Evolutionary conservation across 208 protist genomes (phyloP).

Genomic region (Crithidia thermophila): DNA sequence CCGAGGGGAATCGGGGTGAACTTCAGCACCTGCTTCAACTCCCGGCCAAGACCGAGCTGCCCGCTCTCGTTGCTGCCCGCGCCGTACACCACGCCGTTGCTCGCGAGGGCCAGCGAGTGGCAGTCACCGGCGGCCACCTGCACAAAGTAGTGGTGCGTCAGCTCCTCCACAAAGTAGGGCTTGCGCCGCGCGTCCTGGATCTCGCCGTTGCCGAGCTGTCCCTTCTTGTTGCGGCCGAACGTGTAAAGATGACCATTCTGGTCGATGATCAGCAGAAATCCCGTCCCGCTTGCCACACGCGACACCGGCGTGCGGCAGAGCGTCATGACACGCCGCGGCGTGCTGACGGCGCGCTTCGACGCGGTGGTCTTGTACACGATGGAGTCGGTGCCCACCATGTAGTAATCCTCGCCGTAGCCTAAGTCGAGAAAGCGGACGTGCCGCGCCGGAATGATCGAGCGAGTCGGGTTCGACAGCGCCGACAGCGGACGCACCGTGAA

Average conservation of each 20-base stretch:
- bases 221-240: constrained; percentile 82
- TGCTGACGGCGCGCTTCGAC: constrained; percentile 69
- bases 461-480: constrained; percentile 64
- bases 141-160: constrained; percentile 81
- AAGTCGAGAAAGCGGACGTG: constrained; percentile 80
- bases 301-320: constrained; percentile 74
- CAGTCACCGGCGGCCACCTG: constrained; percentile 81
- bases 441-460: constrained; percentile 76
- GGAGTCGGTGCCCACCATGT: constrained; percentile 87
- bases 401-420: constrained; percentile 84
- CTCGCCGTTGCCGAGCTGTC: constrained; percentile 84
- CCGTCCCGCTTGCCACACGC: constrained; percentile 74
- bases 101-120: constrained; percentile 86
- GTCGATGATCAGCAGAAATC: constrained; percentile 87
- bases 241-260: constrained; percentile 85
- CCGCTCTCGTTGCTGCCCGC: constrained; percentile 85
- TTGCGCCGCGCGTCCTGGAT: constrained; percentile 68
- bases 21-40: constrained; percentile 36
- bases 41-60: constrained; percentile 76
- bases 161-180: constrained; percentile 49
- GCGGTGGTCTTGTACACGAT: constrained; percentile 87
- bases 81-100: constrained; percentile 84
- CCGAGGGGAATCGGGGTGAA: constrained; percentile 77
- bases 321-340: constrained; percentile 84
- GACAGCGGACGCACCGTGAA: constrained; percentile 86